Percentiles rank a stretch among this genome's conserved stretches.
phyloP scores from a whole-genome alignment of 2,329 filamentous ascomycete genomes.

The Alternaria postmessia region DNA sequence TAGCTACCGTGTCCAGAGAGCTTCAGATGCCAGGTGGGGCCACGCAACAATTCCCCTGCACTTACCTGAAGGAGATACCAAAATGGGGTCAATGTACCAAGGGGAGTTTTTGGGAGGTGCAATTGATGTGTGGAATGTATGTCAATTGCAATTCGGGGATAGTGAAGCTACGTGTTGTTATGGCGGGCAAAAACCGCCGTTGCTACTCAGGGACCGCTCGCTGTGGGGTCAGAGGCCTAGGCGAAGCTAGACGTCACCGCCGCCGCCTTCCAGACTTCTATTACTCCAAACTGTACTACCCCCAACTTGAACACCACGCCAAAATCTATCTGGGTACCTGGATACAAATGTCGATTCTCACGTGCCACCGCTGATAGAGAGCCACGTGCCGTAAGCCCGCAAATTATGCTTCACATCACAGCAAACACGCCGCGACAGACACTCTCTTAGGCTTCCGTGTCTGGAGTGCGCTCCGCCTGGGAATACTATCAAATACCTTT shows the following conservation, averaged over 20 bases:
- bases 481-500: neutral
- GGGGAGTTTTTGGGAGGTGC: constrained; percentile 3
- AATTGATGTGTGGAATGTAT: constrained; percentile 17
- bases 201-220: constrained; percentile 17
- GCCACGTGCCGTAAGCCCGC: neutral
- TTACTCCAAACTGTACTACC: neutral
- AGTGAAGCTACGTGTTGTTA: constrained; percentile 23
- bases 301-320: neutral
- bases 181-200: constrained; percentile 21
- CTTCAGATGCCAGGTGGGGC: constrained; percentile 15
- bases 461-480: neutral
- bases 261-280: neutral
- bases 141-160: constrained; percentile 7
- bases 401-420: neutral
- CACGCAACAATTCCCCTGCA: constrained; percentile 6
- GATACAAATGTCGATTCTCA: neutral
- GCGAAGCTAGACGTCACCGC: constrained; percentile 20
- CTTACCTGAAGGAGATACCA: constrained; percentile 16
- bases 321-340: neutral
- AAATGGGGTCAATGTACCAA: constrained; percentile 5
- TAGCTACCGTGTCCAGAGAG: constrained; percentile 40
- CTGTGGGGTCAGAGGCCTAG: constrained; percentile 24
- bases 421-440: neutral
- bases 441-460: neutral
- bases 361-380: neutral